A percentile compares a stretch with the other conserved stretches of the same genome.
Evolutionary conservation across 345 rosid genomes (phyloP).

Genomic region (Melastoma malabathricum): DNA sequence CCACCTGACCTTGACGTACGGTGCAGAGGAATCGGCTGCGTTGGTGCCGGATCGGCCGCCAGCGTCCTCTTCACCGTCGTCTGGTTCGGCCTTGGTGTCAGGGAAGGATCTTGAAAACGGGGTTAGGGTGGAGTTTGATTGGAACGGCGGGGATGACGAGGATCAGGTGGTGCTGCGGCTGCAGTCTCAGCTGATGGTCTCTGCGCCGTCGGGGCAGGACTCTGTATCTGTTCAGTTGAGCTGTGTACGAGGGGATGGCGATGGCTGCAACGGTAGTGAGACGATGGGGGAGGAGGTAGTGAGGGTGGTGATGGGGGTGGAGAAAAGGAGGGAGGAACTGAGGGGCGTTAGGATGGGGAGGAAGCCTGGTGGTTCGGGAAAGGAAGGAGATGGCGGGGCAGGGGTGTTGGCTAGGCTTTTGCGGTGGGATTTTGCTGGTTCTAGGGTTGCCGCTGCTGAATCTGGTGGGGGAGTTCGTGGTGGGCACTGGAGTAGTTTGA

Average conservation of each 20-base stretch:
- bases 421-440: conserved; percentile 33
- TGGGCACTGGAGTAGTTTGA: conserved; percentile 73
- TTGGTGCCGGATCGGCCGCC: conserved; percentile 26
- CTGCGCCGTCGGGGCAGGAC: conserved; percentile 77
- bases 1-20: conserved; percentile 60
- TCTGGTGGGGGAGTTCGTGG: conserved; percentile 23
- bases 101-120: conserved; percentile 54
- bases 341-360: conserved; percentile 42
- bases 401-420: conserved; percentile 63
- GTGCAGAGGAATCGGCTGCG: conserved; percentile 47
- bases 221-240: conserved; percentile 50
- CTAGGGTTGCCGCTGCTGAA: conserved; percentile 18
- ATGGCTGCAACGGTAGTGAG: too few relatives aligned
- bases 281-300: conserved; percentile 18
- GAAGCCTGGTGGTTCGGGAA: conserved; percentile 66
- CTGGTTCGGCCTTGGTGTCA: conserved; percentile 16
- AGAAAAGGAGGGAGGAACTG: conserved; percentile 70
- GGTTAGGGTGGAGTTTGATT: conserved; percentile 66
- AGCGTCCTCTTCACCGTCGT: conserved; percentile 19
- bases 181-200: conserved; percentile 92
- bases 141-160: conserved; percentile 91
- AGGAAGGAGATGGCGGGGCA: conserved; percentile 59
- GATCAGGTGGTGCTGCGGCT: conserved; percentile 74
- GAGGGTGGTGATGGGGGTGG: conserved; percentile 60
- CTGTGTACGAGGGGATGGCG: neutral